Percentiles rank a stretch among this genome's conserved stretches.
Evolutionary conservation across 1,284 basidiomycete species (phyloP).

Genomic region (Cerioporus squamosus): DNA sequence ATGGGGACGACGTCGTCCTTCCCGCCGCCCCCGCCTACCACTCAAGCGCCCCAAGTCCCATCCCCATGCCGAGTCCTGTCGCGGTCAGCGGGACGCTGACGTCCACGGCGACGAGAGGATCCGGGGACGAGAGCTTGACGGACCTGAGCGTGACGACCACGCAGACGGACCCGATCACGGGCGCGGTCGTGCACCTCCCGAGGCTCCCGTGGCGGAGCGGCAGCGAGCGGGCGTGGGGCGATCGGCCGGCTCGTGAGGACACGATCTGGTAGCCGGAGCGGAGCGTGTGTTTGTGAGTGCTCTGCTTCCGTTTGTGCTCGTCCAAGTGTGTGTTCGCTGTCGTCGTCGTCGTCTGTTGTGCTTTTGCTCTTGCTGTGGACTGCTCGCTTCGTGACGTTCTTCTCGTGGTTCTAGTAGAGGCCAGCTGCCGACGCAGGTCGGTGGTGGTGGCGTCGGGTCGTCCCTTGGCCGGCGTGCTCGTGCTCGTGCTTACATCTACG

Average conservation of each 20-base stretch:
- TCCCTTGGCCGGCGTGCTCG: no score
- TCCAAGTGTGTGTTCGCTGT: background rate
- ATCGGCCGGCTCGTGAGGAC: constrained; percentile 19
- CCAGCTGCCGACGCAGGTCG: constrained; percentile 13
- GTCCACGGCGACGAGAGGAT: constrained; percentile 27
- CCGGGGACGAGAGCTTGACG: constrained; percentile 31
- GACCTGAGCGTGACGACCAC: constrained; percentile 39
- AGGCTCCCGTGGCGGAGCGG: constrained; percentile 32
- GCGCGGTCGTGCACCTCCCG: constrained; percentile 37
- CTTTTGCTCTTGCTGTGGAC: background rate
- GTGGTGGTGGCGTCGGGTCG: background rate
- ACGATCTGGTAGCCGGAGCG: constrained; percentile 24
- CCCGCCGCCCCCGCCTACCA: constrained; percentile 4
- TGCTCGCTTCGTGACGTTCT: background rate
- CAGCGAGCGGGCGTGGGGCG: constrained; percentile 14
- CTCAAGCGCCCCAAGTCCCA: constrained; percentile 7
- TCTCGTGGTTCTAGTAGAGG: constrained; percentile 19
- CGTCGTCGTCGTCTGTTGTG: background rate
- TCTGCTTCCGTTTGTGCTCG: background rate
- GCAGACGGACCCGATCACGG: constrained; percentile 40
- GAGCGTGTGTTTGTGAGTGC: background rate
- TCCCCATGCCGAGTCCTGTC: constrained; percentile 7
- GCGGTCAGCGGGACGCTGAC: constrained; percentile 31
- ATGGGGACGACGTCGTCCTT: constrained; percentile 10
- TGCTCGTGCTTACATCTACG: constrained; percentile 5